These are phyloP conservation scores for Cucurbita ficifolia DNA, from an alignment of 306 rosid species.

Conservation along the genomic window DNA sequence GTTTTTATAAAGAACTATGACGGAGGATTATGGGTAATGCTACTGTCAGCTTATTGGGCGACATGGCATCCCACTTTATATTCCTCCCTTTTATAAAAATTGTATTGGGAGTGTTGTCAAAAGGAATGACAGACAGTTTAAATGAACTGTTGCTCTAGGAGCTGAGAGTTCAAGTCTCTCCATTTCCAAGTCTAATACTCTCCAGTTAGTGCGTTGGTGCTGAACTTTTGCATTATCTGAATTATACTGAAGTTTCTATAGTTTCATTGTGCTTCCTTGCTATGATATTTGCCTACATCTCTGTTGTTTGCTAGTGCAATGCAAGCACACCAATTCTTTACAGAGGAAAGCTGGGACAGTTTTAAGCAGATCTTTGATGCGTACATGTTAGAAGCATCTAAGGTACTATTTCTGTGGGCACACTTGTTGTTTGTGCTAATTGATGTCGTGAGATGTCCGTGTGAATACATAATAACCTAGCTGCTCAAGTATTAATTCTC, in stretches of 20 bases:
- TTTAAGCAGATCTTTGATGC: slow-evolving; percentile 71
- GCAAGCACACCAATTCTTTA: slow-evolving; percentile 94
- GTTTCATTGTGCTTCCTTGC: slow-evolving; percentile 10
- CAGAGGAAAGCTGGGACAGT: slow-evolving; percentile 89
- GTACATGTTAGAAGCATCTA: slow-evolving; percentile 87
- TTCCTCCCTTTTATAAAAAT: slow-evolving; percentile 36
- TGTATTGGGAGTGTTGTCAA: slow-evolving; percentile 97
- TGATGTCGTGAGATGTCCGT: background rate
- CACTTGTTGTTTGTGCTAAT: background rate
- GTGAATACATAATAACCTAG: background rate
- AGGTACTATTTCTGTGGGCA: slow-evolving; percentile 30
- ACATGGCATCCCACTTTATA: slow-evolving; percentile 87
- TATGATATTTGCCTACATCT: slow-evolving; percentile 26
- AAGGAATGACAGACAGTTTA: slow-evolving; percentile 96
- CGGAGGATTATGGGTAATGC: slow-evolving; percentile 98
- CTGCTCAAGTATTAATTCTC: background rate
- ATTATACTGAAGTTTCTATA: slow-evolving; percentile 9
- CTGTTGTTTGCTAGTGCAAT: slow-evolving; percentile 63
- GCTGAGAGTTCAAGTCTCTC: slow-evolving; percentile 99
- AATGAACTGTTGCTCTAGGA: slow-evolving; percentile 78
- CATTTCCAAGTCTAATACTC: slow-evolving; percentile 58
- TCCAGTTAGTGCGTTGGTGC: slow-evolving; percentile 19
- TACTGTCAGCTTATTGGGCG: slow-evolving; percentile 93
- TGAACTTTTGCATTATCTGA: background rate
- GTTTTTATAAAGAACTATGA: slow-evolving; percentile 2